A percentile compares a stretch with the other conserved stretches of the same genome.
phyloP scores from a whole-genome alignment of 306 rosid genomes.

The Quercus alba region DNA sequence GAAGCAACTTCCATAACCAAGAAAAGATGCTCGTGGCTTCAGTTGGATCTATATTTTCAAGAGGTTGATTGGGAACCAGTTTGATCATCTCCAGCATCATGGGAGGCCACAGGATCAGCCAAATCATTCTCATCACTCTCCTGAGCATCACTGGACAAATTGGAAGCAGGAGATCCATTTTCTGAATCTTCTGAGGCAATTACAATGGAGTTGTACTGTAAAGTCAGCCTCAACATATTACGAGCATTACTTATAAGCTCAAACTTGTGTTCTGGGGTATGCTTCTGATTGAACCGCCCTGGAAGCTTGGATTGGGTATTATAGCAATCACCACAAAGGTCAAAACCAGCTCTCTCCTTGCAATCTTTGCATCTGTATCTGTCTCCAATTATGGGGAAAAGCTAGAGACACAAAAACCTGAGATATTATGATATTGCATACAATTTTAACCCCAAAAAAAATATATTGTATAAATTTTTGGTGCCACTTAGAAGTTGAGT shows the following conservation, averaged over 20 bases:
- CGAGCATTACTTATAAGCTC: not conserved
- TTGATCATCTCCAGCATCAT: constrained; percentile 1
- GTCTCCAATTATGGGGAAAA: constrained; percentile 66
- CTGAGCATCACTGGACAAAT: constrained; percentile 13
- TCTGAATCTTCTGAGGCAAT: constrained; percentile 34
- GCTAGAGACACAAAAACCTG: constrained; percentile 34
- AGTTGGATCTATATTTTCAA: constrained; percentile 12
- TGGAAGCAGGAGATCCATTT: constrained; percentile 15
- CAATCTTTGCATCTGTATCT: constrained; percentile 79
- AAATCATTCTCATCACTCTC: constrained; percentile 21
- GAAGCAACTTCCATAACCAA: not conserved
- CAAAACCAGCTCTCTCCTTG: constrained; percentile 58
- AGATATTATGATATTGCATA: constrained; percentile 3
- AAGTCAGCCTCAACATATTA: constrained; percentile 26
- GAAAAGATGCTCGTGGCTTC: not conserved
- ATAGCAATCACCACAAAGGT: constrained; percentile 76
- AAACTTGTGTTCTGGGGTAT: constrained; percentile 72
- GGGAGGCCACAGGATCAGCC: not conserved
- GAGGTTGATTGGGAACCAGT: constrained; percentile 34
- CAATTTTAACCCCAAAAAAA: not conserved
- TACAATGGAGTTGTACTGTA: constrained; percentile 25
- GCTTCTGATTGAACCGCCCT: constrained; percentile 93
- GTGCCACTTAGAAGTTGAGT: not conserved
- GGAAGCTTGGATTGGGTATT: constrained; percentile 66
- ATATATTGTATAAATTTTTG: not conserved